Evolutionary conservation across 129 eudicot species (phyloP).

Genomic region (Kitagawia praeruptora): DNA sequence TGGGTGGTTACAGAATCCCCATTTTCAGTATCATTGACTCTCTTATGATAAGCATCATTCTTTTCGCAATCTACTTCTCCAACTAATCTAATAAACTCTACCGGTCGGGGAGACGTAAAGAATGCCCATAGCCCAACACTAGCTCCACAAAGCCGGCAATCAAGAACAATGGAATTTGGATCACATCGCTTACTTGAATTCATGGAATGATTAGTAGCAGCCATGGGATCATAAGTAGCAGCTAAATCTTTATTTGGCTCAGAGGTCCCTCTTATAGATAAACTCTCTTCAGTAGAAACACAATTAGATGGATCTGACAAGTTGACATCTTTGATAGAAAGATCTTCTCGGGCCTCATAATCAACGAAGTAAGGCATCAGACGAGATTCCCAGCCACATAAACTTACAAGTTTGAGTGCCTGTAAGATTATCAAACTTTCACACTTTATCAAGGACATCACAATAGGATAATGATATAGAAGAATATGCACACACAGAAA

Average conservation of each 20-base stretch:
- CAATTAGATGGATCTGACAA: constrained; percentile 4
- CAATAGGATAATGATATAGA: background rate
- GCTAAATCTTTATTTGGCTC: constrained; percentile 19
- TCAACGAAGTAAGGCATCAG: constrained; percentile 73
- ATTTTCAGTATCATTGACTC: constrained; percentile 9
- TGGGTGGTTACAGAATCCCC: constrained; percentile 15
- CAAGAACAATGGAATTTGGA: constrained; percentile 69
- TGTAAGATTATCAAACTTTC: constrained; percentile 20
- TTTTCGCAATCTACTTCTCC: constrained; percentile 45
- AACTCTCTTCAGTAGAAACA: constrained; percentile 24
- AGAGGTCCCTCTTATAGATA: constrained; percentile 27
- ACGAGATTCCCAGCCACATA: constrained; percentile 95
- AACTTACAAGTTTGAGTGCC: constrained; percentile 79
- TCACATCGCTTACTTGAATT: constrained; percentile 40
- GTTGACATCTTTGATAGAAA: constrained; percentile 23
- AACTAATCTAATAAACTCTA: constrained; percentile 67
- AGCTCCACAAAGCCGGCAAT: constrained; percentile 84
- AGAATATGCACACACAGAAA: too few species aligned
- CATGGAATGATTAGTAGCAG: constrained; percentile 19
- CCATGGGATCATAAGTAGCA: constrained; percentile 20
- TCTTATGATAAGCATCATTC: constrained; percentile 14
- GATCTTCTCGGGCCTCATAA: constrained; percentile 31
- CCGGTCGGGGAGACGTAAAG: constrained; percentile 48
- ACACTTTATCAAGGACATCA: background rate
- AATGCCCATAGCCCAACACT: constrained; percentile 91